Percentiles rank a stretch among this genome's conserved stretches.
These are phyloP conservation scores for Kodamaea neixiangensis DNA, from an alignment of 805 yeast species.

Conservation along the genomic window DNA sequence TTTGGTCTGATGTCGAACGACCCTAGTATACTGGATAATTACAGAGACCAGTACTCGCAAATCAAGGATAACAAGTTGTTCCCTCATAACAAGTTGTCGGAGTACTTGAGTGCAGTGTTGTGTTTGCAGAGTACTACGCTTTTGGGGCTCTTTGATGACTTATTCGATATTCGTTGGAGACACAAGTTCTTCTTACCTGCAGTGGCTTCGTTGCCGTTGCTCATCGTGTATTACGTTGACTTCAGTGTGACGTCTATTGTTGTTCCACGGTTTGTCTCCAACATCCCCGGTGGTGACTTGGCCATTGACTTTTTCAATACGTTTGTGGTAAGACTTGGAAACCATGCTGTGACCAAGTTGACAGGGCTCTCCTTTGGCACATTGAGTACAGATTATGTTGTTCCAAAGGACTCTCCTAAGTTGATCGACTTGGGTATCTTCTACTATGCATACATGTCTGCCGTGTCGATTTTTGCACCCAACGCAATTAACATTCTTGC, in stretches of 20 bases:
- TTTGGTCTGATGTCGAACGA: slow-evolving; percentile 39
- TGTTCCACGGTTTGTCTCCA: slow-evolving; percentile 68
- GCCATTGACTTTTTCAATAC: slow-evolving; percentile 22
- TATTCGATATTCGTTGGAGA: slow-evolving; percentile 96
- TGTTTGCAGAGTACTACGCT: slow-evolving; percentile 82
- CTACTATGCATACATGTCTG: slow-evolving; percentile 88
- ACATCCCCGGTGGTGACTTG: slow-evolving; percentile 30
- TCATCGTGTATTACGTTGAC: slow-evolving; percentile 90
- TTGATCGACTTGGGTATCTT: slow-evolving; percentile 74
- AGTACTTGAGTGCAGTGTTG: slow-evolving; percentile 80
- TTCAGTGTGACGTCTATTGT: slow-evolving; percentile 88
- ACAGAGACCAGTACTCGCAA: slow-evolving; percentile 35
- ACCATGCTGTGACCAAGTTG: slow-evolving; percentile 29
- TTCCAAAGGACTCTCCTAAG: slow-evolving; percentile 40
- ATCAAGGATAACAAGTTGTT: slow-evolving; percentile 45
- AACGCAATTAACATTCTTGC: slow-evolving; percentile 95
- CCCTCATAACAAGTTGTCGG: slow-evolving; percentile 82
- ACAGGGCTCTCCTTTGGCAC: slow-evolving; percentile 44
- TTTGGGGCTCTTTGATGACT: slow-evolving; percentile 89
- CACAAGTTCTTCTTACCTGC: slow-evolving; percentile 96
- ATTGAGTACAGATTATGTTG: slow-evolving; percentile 32
- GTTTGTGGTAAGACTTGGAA: slow-evolving; percentile 27
- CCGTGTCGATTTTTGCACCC: slow-evolving; percentile 91
- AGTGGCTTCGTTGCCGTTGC: slow-evolving; percentile 86
- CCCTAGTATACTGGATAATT: slow-evolving; percentile 31